A percentile compares a stretch with the other conserved stretches of the same genome.
phyloP scores from a whole-genome alignment of 352 stramenopile species.

The Pythium diclinum region DNA sequence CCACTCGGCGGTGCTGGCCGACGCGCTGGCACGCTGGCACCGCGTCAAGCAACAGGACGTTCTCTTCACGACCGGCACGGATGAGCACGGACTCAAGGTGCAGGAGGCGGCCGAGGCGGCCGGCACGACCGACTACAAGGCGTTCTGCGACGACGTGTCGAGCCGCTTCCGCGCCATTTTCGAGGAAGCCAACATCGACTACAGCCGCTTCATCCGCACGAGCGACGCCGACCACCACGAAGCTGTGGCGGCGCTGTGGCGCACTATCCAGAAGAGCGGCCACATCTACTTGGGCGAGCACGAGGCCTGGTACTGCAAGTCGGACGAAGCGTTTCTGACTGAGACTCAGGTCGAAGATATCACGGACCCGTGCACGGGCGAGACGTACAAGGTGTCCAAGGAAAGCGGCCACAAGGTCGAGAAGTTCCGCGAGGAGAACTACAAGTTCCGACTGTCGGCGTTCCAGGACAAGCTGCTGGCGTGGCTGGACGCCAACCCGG shows the following conservation, averaged over 20 bases:
- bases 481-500: constrained; percentile 80
- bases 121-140: constrained; percentile 76
- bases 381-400: constrained; percentile 72
- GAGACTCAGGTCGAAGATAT: constrained; percentile 94
- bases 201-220: constrained; percentile 97
- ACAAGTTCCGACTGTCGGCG: constrained; percentile 97
- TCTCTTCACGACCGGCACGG: constrained; percentile 96
- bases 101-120: constrained; percentile 90
- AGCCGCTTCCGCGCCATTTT: constrained; percentile 90
- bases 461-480: constrained; percentile 93
- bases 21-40: constrained; percentile 80
- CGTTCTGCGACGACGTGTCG: constrained; percentile 93
- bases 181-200: constrained; percentile 85
- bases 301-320: constrained; percentile 98
- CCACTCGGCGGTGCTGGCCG: constrained; percentile 94
- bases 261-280: constrained; percentile 84
- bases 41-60: constrained; percentile 50
- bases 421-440: constrained; percentile 97
- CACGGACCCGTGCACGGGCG: constrained; percentile 32
- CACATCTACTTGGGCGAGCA: constrained; percentile 98
- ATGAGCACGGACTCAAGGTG: constrained; percentile 98
- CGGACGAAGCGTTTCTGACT: constrained; percentile 98
- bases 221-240: constrained; percentile 92
- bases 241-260: constrained; percentile 92
- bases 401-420: constrained; percentile 91